phyloP scores from a whole-genome alignment of 352 stramenopile species.

The Pythium folliculosum region DNA sequence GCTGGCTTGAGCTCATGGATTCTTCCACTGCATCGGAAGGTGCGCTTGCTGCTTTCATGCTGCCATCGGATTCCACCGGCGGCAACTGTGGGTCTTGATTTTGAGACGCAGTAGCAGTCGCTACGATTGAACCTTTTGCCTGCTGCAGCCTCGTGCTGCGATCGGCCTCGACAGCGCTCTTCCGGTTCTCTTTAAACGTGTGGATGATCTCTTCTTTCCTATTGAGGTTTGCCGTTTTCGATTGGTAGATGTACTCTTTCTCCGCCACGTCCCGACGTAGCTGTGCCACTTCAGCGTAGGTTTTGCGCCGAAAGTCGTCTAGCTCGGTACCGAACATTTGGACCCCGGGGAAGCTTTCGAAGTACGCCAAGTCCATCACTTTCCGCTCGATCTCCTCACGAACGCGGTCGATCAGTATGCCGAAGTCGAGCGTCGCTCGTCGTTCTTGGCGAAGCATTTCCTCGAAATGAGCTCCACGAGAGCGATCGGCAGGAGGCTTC shows the following conservation, averaged over 20 bases:
- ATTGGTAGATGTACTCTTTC: slow-evolving; percentile 58
- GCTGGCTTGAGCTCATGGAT: neutral
- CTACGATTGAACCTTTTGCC: neutral
- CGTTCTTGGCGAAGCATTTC: slow-evolving; percentile 58
- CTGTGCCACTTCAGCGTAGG: slow-evolving; percentile 35
- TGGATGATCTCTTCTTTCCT: slow-evolving; percentile 73
- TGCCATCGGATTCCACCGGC: neutral
- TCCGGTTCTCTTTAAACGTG: slow-evolving; percentile 68
- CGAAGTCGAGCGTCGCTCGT: slow-evolving; percentile 43
- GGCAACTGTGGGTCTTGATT: slow-evolving; percentile 4
- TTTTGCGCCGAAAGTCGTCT: slow-evolving; percentile 44
- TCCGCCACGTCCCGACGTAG: slow-evolving; percentile 49
- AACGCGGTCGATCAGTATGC: slow-evolving; percentile 47
- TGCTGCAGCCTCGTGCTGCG: slow-evolving; percentile 20
- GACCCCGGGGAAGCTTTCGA: slow-evolving; percentile 65
- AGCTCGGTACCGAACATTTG: slow-evolving; percentile 57
- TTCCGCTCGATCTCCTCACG: slow-evolving; percentile 76
- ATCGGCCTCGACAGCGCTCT: slow-evolving; percentile 45
- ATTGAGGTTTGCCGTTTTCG: slow-evolving; percentile 53
- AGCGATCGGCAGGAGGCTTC: slow-evolving; percentile 46
- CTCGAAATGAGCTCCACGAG: slow-evolving; percentile 72
- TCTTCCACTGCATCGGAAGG: neutral
- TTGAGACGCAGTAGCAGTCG: neutral
- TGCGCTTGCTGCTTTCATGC: neutral
- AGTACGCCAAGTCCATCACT: slow-evolving; percentile 77